A percentile compares a stretch with the other conserved stretches of the same genome.
phyloP scores from a whole-genome alignment of 148 eudicot species.

The Selenicereus undatus region DNA sequence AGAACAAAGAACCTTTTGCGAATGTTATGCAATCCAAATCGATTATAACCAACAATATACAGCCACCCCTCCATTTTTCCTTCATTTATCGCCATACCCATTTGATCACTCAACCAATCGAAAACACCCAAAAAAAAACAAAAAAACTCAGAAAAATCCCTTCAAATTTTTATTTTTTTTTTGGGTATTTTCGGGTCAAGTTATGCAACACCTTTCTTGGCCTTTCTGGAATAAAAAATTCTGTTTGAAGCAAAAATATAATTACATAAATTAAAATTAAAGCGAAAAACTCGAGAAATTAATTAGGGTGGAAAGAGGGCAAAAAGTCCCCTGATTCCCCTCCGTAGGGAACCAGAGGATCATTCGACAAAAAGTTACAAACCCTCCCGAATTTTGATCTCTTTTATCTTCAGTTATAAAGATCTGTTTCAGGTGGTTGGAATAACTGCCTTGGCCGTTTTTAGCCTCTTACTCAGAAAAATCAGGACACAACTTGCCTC shows the following conservation, averaged over 20 bases:
- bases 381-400: background rate
- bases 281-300: background rate
- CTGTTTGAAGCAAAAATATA: background rate
- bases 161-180: background rate
- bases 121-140: slow-evolving; percentile 6
- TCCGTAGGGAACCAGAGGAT: slow-evolving; percentile 6
- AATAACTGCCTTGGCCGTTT: background rate
- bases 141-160: background rate
- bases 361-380: background rate
- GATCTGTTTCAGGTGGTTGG: background rate
- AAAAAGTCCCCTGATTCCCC: background rate
- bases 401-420: background rate
- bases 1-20: slow-evolving; percentile 73
- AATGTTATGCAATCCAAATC: slow-evolving; percentile 61
- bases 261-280: background rate
- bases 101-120: background rate
- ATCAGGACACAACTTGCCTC: background rate
- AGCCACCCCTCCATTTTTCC: slow-evolving; percentile 80
- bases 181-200: background rate
- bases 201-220: background rate
- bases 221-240: background rate
- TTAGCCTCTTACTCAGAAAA: background rate
- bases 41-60: slow-evolving; percentile 47
- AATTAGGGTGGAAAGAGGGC: background rate
- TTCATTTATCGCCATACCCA: slow-evolving; percentile 20